Conservation (phyloP, 352 stramenopile genomes). For the Phytophthora europaea region DNA sequence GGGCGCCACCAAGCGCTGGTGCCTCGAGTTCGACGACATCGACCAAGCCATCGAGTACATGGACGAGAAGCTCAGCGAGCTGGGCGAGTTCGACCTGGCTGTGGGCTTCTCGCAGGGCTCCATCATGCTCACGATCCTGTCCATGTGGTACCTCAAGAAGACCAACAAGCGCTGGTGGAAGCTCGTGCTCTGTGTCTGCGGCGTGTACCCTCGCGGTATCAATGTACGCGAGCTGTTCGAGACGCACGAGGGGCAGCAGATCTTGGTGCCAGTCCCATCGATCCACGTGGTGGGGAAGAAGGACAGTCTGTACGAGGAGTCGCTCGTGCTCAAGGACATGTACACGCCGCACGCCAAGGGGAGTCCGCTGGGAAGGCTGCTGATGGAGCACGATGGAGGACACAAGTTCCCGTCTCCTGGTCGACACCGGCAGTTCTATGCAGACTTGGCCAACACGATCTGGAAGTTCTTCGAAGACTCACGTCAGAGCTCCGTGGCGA, state of each 20-base stretch:
- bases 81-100: slow-evolving; percentile 82
- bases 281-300: slow-evolving; percentile 69
- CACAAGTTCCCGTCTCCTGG: slow-evolving; percentile 79
- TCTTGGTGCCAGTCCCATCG: slow-evolving; percentile 60
- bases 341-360: slow-evolving; percentile 49
- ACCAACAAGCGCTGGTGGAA: slow-evolving; percentile 62
- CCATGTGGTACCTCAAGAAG: slow-evolving; percentile 66
- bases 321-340: slow-evolving; percentile 52
- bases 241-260: slow-evolving; percentile 44
- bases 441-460: slow-evolving; percentile 49
- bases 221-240: slow-evolving; percentile 58
- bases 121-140: slow-evolving; percentile 68
- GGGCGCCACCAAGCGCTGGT: slow-evolving; percentile 36
- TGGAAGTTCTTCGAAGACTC: slow-evolving; percentile 58
- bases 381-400: slow-evolving; percentile 56
- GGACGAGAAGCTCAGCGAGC: slow-evolving; percentile 57
- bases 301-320: slow-evolving; percentile 59
- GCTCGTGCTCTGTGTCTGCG: slow-evolving; percentile 57
- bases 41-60: slow-evolving; percentile 62
- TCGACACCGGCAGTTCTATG: slow-evolving; percentile 58
- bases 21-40: slow-evolving; percentile 51
- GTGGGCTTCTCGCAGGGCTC: slow-evolving; percentile 85
- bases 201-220: slow-evolving; percentile 45
- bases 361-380: slow-evolving; percentile 42
- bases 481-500: slow-evolving; percentile 37